Percentiles rank a stretch among this genome's conserved stretches.
Conservation (phyloP, 1,284 basidiomycete genomes). For the Wallemia hederae region DNA sequence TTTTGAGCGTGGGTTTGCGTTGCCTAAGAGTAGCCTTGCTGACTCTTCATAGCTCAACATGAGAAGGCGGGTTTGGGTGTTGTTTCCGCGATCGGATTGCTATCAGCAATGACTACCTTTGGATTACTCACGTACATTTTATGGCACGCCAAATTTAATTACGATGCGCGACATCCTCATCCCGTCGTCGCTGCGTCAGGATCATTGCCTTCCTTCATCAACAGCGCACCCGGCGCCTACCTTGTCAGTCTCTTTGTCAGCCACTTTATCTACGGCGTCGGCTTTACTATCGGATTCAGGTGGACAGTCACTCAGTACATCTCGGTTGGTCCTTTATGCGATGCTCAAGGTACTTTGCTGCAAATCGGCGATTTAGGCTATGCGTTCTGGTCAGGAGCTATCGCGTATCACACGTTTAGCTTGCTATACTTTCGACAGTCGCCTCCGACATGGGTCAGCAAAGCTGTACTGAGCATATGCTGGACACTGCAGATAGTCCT, state of each 20-base stretch:
- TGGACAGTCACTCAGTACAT: neutral
- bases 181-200: neutral
- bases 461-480: neutral
- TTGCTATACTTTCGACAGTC: neutral
- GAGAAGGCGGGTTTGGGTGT: neutral
- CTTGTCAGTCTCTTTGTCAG: neutral
- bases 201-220: neutral
- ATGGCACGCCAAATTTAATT: neutral
- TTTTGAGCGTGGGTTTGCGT: neutral
- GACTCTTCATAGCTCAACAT: neutral
- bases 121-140: neutral
- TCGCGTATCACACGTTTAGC: neutral
- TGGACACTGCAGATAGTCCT: neutral
- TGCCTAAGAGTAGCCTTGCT: neutral
- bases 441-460: neutral
- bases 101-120: neutral
- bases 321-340: neutral
- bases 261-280: neutral
- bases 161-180: neutral
- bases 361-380: neutral
- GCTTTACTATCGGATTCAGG: neutral
- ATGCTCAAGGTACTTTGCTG: neutral
- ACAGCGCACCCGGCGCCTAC: neutral
- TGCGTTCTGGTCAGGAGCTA: neutral
- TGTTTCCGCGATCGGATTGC: neutral